phyloP scores from a whole-genome alignment of 129 eudicot species.

The Helichrysum umbraculigerum region DNA sequence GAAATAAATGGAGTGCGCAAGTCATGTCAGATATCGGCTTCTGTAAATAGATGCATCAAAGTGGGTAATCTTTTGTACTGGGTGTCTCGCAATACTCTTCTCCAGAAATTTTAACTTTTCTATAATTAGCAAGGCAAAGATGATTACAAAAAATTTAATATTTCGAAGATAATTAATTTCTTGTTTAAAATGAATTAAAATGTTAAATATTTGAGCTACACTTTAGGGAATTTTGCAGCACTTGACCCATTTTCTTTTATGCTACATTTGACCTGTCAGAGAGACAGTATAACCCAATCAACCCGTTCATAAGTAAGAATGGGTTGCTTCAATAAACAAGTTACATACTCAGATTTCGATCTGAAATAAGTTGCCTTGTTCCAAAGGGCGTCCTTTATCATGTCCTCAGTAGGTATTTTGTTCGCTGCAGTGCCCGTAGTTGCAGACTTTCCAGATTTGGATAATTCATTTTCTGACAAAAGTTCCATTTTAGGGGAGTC shows the following conservation, averaged over 20 bases:
- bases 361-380: conserved; percentile 65
- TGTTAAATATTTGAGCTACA: not conserved
- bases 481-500: conserved; percentile 89
- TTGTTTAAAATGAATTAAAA: not conserved
- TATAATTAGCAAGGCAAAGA: not conserved
- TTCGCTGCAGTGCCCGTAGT: conserved; percentile 30
- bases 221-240: not conserved
- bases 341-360: conserved; percentile 75
- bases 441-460: conserved; percentile 53
- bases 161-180: not conserved
- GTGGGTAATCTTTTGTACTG: not conserved
- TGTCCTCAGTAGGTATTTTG: conserved; percentile 49
- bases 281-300: not conserved
- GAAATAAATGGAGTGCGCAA: not conserved
- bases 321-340: conserved; percentile 13
- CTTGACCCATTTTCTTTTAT: not conserved
- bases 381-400: conserved; percentile 62
- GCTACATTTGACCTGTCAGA: not conserved
- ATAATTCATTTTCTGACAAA: conserved; percentile 38
- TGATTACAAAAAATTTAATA: no score
- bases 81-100: not conserved
- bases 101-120: no score
- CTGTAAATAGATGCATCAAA: not conserved
- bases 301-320: not conserved
- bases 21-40: not conserved